Evolutionary conservation across 116 monocot species (phyloP), one percentile per base, ranked within the genome.

Genomic region (Zostera marina): DNA sequence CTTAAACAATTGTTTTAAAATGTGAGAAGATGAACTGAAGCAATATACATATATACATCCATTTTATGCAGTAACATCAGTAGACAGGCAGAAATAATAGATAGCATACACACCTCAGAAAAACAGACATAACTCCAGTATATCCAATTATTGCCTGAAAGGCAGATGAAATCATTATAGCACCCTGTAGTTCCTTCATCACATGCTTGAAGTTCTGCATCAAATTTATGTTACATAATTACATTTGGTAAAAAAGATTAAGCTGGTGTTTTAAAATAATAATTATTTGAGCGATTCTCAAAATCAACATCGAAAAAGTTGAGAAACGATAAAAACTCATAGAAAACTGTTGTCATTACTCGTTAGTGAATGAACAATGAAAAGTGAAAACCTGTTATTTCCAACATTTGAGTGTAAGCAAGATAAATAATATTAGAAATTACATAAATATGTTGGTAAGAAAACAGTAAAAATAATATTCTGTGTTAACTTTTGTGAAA

Each of bases 141-240:
- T 96, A 96, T 63, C 96, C 96, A 52, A 96, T 58, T 54, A 96
- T 41, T 53, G 85, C 78, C 81, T 96, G 96, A 70, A 96, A 89
- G 53, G 82, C 75, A 48, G 89, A 76, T 46, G 89, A 79, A 51
- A 96, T 81, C 38, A 96, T 89, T 57, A 96, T 74, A 63, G 96
- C 79, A 44, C 96, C 96, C 53, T 96, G 96, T 26, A 96, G 67
- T 69, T 89, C 85, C 80, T 89, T 96, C 96, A 96, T 96, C 64
- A 89, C 82, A 53, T 96, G 96, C 66, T 71, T 96, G 52, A 96
- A 96, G 7, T 78, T 96, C 96, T 96, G 89, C 66, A 56, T 56
- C 15, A 32, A 56, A 56, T 56, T 56, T n/a, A 14, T 32, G 26
- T 19, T 19, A 2, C 14, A 49, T 49, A 14, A n/a, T 19, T 19